A percentile compares a stretch with the other conserved stretches of the same genome.
These are phyloP conservation scores for Hyaloscypha finlandica DNA, from an alignment of 495 filamentous ascomycete genomes.

Conservation along the genomic window DNA sequence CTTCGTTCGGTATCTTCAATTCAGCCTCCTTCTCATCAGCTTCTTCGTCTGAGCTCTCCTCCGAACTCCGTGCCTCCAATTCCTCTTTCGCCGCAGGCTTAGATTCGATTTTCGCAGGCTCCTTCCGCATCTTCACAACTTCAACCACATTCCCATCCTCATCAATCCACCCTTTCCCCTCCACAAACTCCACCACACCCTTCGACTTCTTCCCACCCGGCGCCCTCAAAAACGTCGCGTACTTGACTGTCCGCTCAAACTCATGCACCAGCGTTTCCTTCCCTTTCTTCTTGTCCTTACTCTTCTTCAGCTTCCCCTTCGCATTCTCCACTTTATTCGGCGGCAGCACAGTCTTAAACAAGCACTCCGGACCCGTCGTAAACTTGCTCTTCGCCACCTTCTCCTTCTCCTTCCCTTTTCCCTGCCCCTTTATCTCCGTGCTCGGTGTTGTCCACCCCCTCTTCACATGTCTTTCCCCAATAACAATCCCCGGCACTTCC, in stretches of 20 bases:
- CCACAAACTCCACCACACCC: slow-evolving; percentile 56
- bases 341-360: slow-evolving; percentile 82
- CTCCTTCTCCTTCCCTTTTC: slow-evolving; percentile 51
- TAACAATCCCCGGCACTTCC: slow-evolving; percentile 66
- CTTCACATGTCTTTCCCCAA: slow-evolving; percentile 79
- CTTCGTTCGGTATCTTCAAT: slow-evolving; percentile 13
- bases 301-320: slow-evolving; percentile 45
- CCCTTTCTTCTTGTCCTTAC: slow-evolving; percentile 55
- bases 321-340: slow-evolving; percentile 50
- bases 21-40: background rate
- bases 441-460: slow-evolving; percentile 74
- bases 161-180: slow-evolving; percentile 90
- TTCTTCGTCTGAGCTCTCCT: slow-evolving; percentile 15
- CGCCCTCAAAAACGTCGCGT: slow-evolving; percentile 72
- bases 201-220: slow-evolving; percentile 37
- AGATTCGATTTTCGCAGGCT: slow-evolving; percentile 15
- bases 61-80: slow-evolving; percentile 19
- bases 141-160: slow-evolving; percentile 76
- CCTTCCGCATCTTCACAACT: slow-evolving; percentile 40
- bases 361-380: slow-evolving; percentile 72
- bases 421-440: slow-evolving; percentile 39
- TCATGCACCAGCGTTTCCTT: slow-evolving; percentile 72
- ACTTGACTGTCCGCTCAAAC: slow-evolving; percentile 75
- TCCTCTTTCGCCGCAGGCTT: slow-evolving; percentile 25
- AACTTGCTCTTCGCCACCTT: slow-evolving; percentile 71